Percentiles rank a stretch among this genome's conserved stretches.
Evolutionary conservation across 306 rosid genomes (phyloP).

Genomic region (Clitoria ternatea): DNA sequence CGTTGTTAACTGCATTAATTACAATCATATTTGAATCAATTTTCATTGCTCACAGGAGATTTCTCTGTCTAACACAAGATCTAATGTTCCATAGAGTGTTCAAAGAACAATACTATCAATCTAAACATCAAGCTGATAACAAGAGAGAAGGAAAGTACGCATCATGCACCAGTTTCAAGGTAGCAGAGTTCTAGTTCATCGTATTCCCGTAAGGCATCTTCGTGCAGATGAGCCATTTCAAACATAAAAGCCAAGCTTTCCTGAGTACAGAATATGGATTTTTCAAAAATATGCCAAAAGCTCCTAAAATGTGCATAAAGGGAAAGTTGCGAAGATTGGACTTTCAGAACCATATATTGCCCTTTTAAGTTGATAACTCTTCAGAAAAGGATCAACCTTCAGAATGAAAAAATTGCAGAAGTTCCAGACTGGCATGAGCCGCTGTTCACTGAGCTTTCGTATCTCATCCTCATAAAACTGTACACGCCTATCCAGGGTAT

Average conservation of each 20-base stretch:
- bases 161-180: slow-evolving; percentile 80
- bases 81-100: slow-evolving; percentile 8
- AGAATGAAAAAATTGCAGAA: slow-evolving; percentile 95
- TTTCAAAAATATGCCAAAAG: slow-evolving; percentile 25
- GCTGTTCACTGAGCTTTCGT: slow-evolving; percentile 96
- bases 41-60: slow-evolving; percentile 23
- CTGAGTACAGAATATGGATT: slow-evolving; percentile 44
- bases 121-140: slow-evolving; percentile 12
- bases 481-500: slow-evolving; percentile 93
- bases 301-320: slow-evolving; percentile 21
- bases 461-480: slow-evolving; percentile 98
- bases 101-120: neutral
- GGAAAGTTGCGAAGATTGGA: slow-evolving; percentile 6
- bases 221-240: slow-evolving; percentile 96
- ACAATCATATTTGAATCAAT: slow-evolving; percentile 18
- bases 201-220: slow-evolving; percentile 94
- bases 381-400: slow-evolving; percentile 62
- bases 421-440: slow-evolving; percentile 98
- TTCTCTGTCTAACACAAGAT: slow-evolving; percentile 1
- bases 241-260: slow-evolving; percentile 99
- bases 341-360: slow-evolving; percentile 25
- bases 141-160: slow-evolving; percentile 23
- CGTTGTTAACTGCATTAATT: slow-evolving; percentile 54
- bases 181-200: slow-evolving; percentile 96
- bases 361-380: slow-evolving; percentile 25